Conservation (phyloP, 495 filamentous ascomycete genomes). For the Rhypophila decipiens region DNA sequence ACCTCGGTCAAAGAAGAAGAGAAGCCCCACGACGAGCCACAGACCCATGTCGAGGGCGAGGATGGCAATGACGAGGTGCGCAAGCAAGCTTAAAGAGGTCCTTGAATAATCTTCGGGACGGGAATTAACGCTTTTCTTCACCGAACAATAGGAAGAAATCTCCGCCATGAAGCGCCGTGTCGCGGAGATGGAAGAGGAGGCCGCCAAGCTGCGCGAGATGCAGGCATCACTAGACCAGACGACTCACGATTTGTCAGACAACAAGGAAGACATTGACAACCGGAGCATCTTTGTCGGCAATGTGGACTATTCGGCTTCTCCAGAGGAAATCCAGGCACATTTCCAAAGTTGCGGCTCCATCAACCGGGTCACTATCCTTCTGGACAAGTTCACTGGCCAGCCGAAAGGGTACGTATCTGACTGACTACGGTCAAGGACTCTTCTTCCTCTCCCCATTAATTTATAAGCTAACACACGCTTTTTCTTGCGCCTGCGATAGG, state of each 20-base stretch:
- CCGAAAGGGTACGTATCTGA: slow-evolving; percentile 82
- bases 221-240: slow-evolving; percentile 84
- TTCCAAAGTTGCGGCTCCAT: slow-evolving; percentile 97
- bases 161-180: slow-evolving; percentile 96
- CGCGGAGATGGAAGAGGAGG: slow-evolving; percentile 98
- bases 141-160: slow-evolving; percentile 70
- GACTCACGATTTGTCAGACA: slow-evolving; percentile 73
- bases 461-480: not conserved
- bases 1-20: slow-evolving; percentile 21
- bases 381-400: slow-evolving; percentile 97
- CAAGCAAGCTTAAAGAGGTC: no score
- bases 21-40: slow-evolving; percentile 21
- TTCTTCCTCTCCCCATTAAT: no score
- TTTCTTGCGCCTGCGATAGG: slow-evolving; percentile 45
- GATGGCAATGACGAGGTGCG: slow-evolving; percentile 43
- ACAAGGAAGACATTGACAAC: slow-evolving; percentile 92
- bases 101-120: no score
- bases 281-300: slow-evolving; percentile 98
- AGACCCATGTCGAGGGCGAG: slow-evolving; percentile 28
- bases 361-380: slow-evolving; percentile 93
- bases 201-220: slow-evolving; percentile 94
- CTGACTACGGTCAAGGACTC: no score
- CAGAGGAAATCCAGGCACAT: slow-evolving; percentile 98
- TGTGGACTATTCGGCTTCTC: slow-evolving; percentile 95
- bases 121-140: no score